phyloP scores from a whole-genome alignment of 768 basidiomycete species.

The Infundibulicybe gibba region DNA sequence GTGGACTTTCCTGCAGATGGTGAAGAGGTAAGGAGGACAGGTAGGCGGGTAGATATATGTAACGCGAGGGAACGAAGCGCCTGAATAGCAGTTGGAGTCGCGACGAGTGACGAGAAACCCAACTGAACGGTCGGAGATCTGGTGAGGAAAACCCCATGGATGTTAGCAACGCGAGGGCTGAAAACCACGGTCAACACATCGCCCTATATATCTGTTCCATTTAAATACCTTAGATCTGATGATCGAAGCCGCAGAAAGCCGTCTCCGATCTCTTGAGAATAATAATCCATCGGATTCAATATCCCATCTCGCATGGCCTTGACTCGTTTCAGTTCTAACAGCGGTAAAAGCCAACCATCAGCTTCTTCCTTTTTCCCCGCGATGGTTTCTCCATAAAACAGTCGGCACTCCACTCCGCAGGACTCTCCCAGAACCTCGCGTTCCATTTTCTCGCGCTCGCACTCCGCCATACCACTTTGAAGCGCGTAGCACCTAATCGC shows the following conservation, averaged over 20 bases:
- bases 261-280: conserved; percentile 33
- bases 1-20: conserved; percentile 89
- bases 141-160: conserved; percentile 67
- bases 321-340: conserved; percentile 64
- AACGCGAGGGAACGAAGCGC: conserved; percentile 63
- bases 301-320: conserved; percentile 45
- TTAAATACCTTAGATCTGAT: conserved; percentile 52
- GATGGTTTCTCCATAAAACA: conserved; percentile 50
- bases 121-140: conserved; percentile 30
- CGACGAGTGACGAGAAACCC: conserved; percentile 42
- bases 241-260: conserved; percentile 28
- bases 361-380: conserved; percentile 41
- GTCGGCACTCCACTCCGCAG: conserved; percentile 55
- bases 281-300: conserved; percentile 42
- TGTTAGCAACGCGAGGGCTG: conserved; percentile 55
- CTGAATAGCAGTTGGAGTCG: conserved; percentile 55
- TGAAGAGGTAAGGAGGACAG: conserved; percentile 79
- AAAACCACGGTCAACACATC: conserved; percentile 10
- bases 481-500: conserved; percentile 77
- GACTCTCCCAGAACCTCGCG: conserved; percentile 54
- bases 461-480: conserved; percentile 77
- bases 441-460: conserved; percentile 66
- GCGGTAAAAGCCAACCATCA: conserved; percentile 84
- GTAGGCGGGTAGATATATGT: conserved; percentile 63
- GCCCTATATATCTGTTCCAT: neutral